Evolutionary conservation across 257 asterid species (phyloP), one percentile per base, ranked within the genome.

Genomic region (Petunia secreta): DNA sequence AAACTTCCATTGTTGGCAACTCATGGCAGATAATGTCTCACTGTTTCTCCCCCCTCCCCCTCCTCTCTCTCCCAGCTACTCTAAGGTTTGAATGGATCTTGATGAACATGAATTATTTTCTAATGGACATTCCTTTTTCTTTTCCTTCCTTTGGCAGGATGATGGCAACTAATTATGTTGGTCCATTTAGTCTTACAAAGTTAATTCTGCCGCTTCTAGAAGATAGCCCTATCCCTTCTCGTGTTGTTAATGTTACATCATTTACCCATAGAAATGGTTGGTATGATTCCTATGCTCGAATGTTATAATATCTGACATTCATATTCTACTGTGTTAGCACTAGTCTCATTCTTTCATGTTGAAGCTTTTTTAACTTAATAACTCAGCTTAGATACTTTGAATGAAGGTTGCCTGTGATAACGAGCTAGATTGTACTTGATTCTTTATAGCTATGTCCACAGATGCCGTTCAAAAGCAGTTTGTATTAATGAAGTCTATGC

Each of bases 221-320:
- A 80, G 86, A 83, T 46, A 92, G 99, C 83, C 92, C 89, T 4
- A 75, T 85, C 75, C 93, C 97, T 75, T 88, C 98, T 25, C 97
- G 98, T 63, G 92, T 95, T 87, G 93, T 93, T 76, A 95, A 92
- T 68, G 91, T 95, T 81, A 77, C 99, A 78, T 95, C 99, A 76
- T 95, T 95, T 77, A 95, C 99, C 8, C 99, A 95, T 89, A 84
- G 94, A 85, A 92, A 75, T 85, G 97, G 99, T 95, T 87, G 83
- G 82, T 50, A 69, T 75, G 63, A 5, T 25, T 39, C 55, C n/a
- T 39, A 54, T 34, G 15, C 25, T 25, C 25, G 25, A 25, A 25
- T 25, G 25, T 25, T 25, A 25, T 48, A 9, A 10, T 71, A 25
- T 71, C 77, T 46, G 59, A 25, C 77, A 48, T 2, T 71, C 43